Base-by-base conservation (phyloP, 139 green algal species). In the Coelastrella sp. region DNA sequence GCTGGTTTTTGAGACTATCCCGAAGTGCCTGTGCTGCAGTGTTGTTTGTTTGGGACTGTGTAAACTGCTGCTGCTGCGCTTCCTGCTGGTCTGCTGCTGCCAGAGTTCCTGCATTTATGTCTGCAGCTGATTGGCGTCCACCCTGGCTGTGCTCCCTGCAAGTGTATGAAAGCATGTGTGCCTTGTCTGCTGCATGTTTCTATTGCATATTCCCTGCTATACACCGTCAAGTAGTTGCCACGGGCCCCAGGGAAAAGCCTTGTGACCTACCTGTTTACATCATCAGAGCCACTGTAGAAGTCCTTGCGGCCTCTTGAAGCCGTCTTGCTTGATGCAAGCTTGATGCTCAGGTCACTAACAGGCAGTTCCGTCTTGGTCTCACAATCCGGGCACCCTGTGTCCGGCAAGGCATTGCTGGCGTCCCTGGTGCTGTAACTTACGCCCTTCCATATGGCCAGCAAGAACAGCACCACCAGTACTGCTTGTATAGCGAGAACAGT, bases 301-400 rank as follows among this genome's bases (percentile, higher is more conserved):
- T 87, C 82, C 13, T 87, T 87, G 5, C 82, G 20, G 32, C 82
- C 65, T 14, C 65, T 61, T 14, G 4, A 76, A n/a, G 17, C 17
- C 0, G 68, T 14, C 68, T 76, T 76, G 68, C 3, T 76, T 14
- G 68, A 32, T 76, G 74, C 82, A 23, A 87, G 17, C 82, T 87
- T 87, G 7, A 87, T 79, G 13, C 54, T 79, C 6, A 87, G 82
- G 65, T 87, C 82, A 54, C 65, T 87, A 23, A 47, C 57, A 32
- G 56, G 78, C 13, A n/a, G 14, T 14, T 47, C 57, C 7, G 16
- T 66, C 78, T 65, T 68, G 78, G 47, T 8, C 5, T 13, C 32
- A 56, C 57, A 84, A 32, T 66, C 78, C 54, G 78, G 16, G 56
- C 56, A 65, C 2, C 68, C 54, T 5, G 17, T 11, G 56, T 65